Percentiles rank a stretch among this genome's conserved stretches.
Evolutionary conservation across 1,284 basidiomycete species (phyloP).

Genomic region (Trametes pubescens): DNA sequence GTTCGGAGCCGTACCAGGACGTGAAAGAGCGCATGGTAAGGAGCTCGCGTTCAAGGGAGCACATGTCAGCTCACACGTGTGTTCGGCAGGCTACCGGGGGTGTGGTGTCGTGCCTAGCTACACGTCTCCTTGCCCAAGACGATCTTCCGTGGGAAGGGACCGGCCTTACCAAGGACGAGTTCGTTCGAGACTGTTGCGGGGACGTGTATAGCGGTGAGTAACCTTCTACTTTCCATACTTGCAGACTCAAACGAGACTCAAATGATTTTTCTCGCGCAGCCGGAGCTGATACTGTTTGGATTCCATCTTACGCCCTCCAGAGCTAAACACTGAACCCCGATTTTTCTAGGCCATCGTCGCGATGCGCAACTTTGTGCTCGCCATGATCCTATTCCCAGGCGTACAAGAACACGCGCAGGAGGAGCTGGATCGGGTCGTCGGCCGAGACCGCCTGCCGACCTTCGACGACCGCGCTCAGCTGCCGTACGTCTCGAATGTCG

Average conservation of each 20-base stretch:
- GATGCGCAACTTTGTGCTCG: conserved; percentile 14
- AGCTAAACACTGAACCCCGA: not conserved
- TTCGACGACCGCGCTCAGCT: conserved; percentile 41
- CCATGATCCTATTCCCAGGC: conserved; percentile 8
- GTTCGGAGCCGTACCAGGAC: conserved; percentile 5
- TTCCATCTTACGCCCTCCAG: not conserved
- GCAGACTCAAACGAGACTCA: too few relatives aligned
- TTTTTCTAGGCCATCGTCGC: not conserved
- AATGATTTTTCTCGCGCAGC: not conserved
- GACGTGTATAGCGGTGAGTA: conserved; percentile 25
- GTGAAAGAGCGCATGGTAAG: conserved; percentile 13
- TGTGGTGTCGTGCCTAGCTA: conserved; percentile 10
- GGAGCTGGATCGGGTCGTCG: conserved; percentile 20
- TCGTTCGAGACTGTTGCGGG: conserved; percentile 21
- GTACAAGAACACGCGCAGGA: conserved; percentile 15
- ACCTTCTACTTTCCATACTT: too few relatives aligned
- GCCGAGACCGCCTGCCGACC: conserved; percentile 20
- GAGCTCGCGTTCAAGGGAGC: not conserved
- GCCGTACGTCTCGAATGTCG: conserved; percentile 30
- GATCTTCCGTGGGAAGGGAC: not conserved
- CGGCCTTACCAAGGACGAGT: conserved; percentile 3
- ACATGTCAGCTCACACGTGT: too few relatives aligned
- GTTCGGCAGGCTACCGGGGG: not conserved
- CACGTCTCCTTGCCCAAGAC: conserved; percentile 12
- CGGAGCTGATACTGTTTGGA: not conserved